Base-by-base conservation (phyloP, 257 asterid genomes). In the Forsythia suspensa region DNA sequence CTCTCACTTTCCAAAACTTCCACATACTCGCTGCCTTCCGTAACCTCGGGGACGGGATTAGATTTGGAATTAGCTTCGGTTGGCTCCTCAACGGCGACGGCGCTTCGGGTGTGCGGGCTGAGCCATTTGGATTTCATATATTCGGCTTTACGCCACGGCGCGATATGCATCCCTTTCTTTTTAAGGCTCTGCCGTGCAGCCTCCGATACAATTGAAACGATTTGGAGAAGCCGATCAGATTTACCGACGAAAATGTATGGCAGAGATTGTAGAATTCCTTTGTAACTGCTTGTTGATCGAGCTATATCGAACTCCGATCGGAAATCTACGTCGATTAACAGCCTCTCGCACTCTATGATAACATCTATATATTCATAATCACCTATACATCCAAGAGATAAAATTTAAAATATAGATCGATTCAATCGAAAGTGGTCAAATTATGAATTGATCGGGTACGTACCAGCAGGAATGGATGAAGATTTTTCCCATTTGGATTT, bases 271-370 rank as follows among this genome's bases (percentile, higher is more conserved):
- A 95, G 68, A 34, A 89, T 86, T 46, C 90, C 82, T 72, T 84
- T 91, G 80, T 91, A 95, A 72, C 73, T 82, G 75, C 89, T 78
- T 7, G 98, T 95, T 11, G 98, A 90, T 77, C 98, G 86, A 6
- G 98, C 98, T 66, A 95, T 88, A 79, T 95, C 97, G 84, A 95
- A 95, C 76, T 95, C 98, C 44, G 97, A 90, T 88, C 96, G 92
- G 87, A 95, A 91, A 81, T 92, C 98, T 2, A 95, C 85, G 82
- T 91, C 98, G 83, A 95, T 79, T 61, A 93, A 67, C 73, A 91
- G 75, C 68, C 98, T 91, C 82, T 92, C 98, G 4, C 90, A 92
- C 44, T 89, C 89, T 10, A 74, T 75, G 0, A 91, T 83, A 82
- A 91, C 98, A 84, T 92, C 98, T 43, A 95, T 89, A 80, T 90